Evolutionary conservation across 768 basidiomycete genomes (phyloP).

Genomic region (Suillus americanus): DNA sequence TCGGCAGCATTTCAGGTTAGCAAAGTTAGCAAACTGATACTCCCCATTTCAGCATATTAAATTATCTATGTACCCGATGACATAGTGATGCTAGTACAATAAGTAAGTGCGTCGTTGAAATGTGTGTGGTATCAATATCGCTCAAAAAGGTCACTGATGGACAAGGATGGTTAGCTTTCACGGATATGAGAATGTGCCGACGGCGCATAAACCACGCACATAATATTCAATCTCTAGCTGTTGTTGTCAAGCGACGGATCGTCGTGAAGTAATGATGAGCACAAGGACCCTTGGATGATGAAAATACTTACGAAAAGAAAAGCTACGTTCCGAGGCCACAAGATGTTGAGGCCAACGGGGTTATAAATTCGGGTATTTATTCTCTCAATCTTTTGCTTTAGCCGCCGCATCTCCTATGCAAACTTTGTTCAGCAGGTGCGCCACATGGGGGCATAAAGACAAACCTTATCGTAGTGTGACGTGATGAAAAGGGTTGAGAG

Average conservation of each 20-base stretch:
- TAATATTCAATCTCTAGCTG: slow-evolving; percentile 97
- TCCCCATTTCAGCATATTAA: neutral
- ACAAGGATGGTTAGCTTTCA: slow-evolving; percentile 1
- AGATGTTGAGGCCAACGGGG: slow-evolving; percentile 80
- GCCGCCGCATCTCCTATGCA: slow-evolving; percentile 71
- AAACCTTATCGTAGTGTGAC: slow-evolving; percentile 83
- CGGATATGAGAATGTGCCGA: slow-evolving; percentile 5
- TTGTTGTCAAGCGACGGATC: slow-evolving; percentile 1
- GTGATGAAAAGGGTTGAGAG: slow-evolving; percentile 65
- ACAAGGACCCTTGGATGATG: neutral
- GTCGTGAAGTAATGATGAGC: slow-evolving; percentile 1
- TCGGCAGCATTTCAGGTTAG: neutral
- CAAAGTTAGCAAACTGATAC: neutral
- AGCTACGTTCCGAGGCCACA: slow-evolving; percentile 82
- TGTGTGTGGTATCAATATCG: slow-evolving; percentile 4
- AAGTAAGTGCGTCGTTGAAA: neutral
- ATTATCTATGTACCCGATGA: slow-evolving; percentile 1
- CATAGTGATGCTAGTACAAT: slow-evolving; percentile 1
- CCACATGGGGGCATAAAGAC: slow-evolving; percentile 1
- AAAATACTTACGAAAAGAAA: slow-evolving; percentile 82
- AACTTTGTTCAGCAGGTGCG: slow-evolving; percentile 6
- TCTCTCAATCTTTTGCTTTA: slow-evolving; percentile 61
- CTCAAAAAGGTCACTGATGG: slow-evolving; percentile 2
- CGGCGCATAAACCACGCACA: slow-evolving; percentile 43
- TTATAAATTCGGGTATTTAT: slow-evolving; percentile 79